Conservation (phyloP, 1,284 basidiomycete species). For the Inonotus hispidus region DNA sequence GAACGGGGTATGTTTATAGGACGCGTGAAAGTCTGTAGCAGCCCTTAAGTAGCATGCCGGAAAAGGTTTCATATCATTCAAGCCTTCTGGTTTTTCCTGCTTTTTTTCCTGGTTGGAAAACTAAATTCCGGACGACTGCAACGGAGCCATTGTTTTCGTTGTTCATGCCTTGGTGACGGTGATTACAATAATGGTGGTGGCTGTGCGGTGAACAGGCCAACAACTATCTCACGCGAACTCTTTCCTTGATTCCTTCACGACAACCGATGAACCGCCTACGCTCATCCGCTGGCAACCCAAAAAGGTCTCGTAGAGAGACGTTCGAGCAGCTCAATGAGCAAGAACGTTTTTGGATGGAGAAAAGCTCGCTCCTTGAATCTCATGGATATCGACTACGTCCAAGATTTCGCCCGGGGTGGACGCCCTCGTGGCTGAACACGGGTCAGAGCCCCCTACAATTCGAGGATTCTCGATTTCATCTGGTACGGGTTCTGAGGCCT, state of each 20-base stretch:
- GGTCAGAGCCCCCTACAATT: constrained; percentile 8
- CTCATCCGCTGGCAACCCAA: too few species aligned
- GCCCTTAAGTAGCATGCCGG: background rate
- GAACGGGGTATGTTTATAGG: background rate
- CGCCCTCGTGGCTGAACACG: constrained; percentile 22
- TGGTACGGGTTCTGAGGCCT: constrained; percentile 13
- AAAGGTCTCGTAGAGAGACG: too few species aligned
- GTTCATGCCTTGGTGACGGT: too few species aligned
- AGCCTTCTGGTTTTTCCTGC: too few species aligned
- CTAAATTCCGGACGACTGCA: too few species aligned
- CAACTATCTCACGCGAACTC: too few species aligned
- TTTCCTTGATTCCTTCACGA: too few species aligned
- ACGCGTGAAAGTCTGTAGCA: background rate
- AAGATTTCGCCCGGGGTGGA: constrained; percentile 23
- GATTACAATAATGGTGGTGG: too few species aligned
- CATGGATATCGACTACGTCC: constrained; percentile 24
- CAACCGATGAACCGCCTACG: too few species aligned
- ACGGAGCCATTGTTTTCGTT: too few species aligned
- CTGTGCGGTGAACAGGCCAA: too few species aligned
- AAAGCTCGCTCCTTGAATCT: constrained; percentile 18
- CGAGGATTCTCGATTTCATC: constrained; percentile 19
- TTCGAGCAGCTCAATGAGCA: background rate
- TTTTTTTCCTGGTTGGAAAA: too few species aligned
- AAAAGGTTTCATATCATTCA: background rate
- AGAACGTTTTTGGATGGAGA: constrained; percentile 18